phyloP scores from a whole-genome alignment of 345 rosid species.

The Adansonia digitata region DNA sequence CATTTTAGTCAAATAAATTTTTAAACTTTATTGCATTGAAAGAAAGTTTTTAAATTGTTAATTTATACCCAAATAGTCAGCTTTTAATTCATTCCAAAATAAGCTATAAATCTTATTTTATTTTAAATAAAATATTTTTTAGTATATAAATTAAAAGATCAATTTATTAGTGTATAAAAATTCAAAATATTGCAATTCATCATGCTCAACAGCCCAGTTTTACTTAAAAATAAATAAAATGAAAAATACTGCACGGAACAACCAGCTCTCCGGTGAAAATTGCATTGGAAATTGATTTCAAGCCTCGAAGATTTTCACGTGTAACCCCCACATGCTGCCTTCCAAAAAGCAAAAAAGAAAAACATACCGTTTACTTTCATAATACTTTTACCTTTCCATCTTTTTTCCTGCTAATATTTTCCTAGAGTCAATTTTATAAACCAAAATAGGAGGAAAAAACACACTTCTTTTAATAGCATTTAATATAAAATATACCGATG shows the following conservation, averaged over 20 bases:
- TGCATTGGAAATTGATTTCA: not conserved
- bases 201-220: not conserved
- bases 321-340: not conserved
- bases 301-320: slow-evolving; percentile 3
- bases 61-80: too few relatives aligned
- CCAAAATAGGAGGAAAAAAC: not conserved
- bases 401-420: not conserved
- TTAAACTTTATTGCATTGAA: too few relatives aligned
- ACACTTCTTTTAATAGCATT: not conserved
- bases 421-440: not conserved
- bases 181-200: too few relatives aligned
- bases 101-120: too few relatives aligned
- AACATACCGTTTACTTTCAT: too few relatives aligned
- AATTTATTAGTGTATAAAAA: too few relatives aligned
- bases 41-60: too few relatives aligned
- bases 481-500: not conserved
- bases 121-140: too few relatives aligned
- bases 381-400: not conserved
- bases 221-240: not conserved
- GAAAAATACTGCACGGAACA: not conserved
- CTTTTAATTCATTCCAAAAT: too few relatives aligned
- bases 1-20: too few relatives aligned
- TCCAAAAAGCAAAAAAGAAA: not conserved
- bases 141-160: too few relatives aligned
- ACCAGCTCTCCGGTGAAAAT: not conserved